Evolutionary conservation across 2,329 filamentous ascomycete species (phyloP).

Genomic region (Hypomyces perniciosus): DNA sequence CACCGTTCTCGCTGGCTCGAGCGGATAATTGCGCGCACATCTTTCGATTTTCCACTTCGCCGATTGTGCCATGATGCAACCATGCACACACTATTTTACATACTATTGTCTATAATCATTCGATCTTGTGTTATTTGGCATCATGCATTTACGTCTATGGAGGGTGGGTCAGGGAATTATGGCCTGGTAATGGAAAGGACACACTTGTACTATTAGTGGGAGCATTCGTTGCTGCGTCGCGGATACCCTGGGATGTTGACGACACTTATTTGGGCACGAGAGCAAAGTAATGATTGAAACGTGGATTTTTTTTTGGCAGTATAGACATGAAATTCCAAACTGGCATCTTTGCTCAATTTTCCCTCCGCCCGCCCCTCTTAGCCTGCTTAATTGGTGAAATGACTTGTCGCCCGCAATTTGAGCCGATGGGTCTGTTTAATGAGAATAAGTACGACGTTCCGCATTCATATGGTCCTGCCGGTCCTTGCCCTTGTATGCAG

Average conservation of each 20-base stretch:
- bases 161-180: not conserved
- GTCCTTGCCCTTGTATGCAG: not conserved
- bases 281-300: conserved; percentile 11
- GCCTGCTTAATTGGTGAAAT: conserved; percentile 9
- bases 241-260: conserved; percentile 14
- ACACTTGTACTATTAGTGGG: conserved; percentile 7
- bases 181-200: conserved; percentile 8
- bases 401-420: conserved; percentile 12
- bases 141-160: conserved; percentile 8
- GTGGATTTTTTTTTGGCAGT: conserved; percentile 8
- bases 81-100: not conserved
- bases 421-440: conserved; percentile 10
- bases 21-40: conserved; percentile 11
- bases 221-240: conserved; percentile 12
- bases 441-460: conserved; percentile 8
- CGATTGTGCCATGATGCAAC: conserved; percentile 3
- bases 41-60: conserved; percentile 5
- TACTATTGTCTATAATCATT: not conserved
- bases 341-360: not conserved
- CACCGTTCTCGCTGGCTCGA: conserved; percentile 21
- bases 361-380: not conserved
- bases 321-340: not conserved
- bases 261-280: conserved; percentile 6
- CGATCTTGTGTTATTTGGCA: not conserved
- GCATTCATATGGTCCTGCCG: conserved; percentile 7